A percentile compares a stretch with the other conserved stretches of the same genome.
These are phyloP conservation scores for Articulospora tetracladia DNA, from an alignment of 495 filamentous ascomycete genomes.

Conservation along the genomic window DNA sequence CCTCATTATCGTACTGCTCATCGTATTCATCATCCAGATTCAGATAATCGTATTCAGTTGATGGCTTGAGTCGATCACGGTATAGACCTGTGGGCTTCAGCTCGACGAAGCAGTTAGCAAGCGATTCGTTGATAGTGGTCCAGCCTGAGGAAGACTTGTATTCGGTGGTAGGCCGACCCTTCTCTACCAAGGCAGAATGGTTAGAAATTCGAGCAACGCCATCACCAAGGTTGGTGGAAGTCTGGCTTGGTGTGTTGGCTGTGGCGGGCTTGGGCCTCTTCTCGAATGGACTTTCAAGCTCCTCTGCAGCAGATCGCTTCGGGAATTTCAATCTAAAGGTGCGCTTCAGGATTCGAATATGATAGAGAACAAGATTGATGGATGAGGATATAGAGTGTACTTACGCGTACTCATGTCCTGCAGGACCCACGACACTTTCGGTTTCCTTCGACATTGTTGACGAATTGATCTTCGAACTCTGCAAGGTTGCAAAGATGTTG, in stretches of 20 bases:
- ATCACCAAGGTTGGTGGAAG: not conserved
- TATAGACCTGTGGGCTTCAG: not conserved
- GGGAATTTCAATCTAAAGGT: not conserved
- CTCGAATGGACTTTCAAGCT: too few relatives aligned
- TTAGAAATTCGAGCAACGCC: not conserved
- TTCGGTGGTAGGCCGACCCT: not conserved
- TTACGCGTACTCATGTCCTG: not conserved
- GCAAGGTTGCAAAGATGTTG: too few relatives aligned
- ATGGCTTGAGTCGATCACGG: not conserved
- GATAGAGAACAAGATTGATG: not conserved
- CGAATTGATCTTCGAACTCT: too few relatives aligned
- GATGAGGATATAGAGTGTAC: not conserved
- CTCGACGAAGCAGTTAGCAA: not conserved
- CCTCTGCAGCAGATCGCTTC: not conserved
- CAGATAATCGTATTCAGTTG: not conserved
- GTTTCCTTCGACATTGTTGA: too few relatives aligned
- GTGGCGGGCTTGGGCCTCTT: not conserved
- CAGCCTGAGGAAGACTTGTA: not conserved
- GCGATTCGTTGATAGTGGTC: not conserved
- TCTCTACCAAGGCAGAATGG: not conserved
- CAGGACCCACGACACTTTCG: not conserved
- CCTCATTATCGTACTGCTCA: not conserved
- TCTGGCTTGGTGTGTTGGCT: not conserved
- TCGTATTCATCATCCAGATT: not conserved
- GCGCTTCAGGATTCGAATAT: too few relatives aligned